Evolutionary conservation across 805 yeast species (phyloP).

Genomic region (Danielia reshetovae): DNA sequence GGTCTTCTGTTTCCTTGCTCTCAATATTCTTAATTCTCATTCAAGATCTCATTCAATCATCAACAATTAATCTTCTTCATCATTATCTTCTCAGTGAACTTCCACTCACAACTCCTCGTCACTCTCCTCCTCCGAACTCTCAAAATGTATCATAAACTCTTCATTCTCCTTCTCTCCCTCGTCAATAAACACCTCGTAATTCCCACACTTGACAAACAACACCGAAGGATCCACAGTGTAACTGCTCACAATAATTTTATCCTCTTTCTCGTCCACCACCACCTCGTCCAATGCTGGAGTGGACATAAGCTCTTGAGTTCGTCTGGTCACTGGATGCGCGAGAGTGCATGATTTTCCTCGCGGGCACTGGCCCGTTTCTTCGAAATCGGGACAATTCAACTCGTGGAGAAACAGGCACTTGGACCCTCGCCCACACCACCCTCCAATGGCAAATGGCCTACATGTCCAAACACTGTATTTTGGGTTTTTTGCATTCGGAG

Average conservation of each 20-base stretch:
- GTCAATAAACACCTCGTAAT: constrained; percentile 2
- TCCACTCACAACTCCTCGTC: no score
- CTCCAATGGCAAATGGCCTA: constrained; percentile 62
- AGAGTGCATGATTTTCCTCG: constrained; percentile 51
- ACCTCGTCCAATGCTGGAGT: constrained; percentile 19
- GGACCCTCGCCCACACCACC: constrained; percentile 63
- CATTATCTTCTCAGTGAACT: background rate
- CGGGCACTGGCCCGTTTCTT: constrained; percentile 56
- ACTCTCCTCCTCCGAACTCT: no score
- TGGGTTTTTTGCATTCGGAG: constrained; percentile 47
- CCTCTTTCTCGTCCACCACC: constrained; percentile 13
- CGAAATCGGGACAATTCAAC: constrained; percentile 68
- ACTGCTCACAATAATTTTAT: constrained; percentile 21
- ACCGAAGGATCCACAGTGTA: constrained; percentile 30
- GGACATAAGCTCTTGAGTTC: constrained; percentile 25
- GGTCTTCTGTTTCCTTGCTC: no score
- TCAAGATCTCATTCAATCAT: no score
- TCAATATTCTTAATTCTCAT: no score
- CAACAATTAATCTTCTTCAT: constrained; percentile 15
- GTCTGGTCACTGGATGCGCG: constrained; percentile 37
- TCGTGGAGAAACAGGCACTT: constrained; percentile 55
- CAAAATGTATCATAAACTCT: no score
- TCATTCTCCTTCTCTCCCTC: no score
- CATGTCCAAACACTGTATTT: constrained; percentile 47
- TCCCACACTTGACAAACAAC: constrained; percentile 16